Base-by-base conservation (phyloP, 306 rosid species). In the Vigna radiata region DNA sequence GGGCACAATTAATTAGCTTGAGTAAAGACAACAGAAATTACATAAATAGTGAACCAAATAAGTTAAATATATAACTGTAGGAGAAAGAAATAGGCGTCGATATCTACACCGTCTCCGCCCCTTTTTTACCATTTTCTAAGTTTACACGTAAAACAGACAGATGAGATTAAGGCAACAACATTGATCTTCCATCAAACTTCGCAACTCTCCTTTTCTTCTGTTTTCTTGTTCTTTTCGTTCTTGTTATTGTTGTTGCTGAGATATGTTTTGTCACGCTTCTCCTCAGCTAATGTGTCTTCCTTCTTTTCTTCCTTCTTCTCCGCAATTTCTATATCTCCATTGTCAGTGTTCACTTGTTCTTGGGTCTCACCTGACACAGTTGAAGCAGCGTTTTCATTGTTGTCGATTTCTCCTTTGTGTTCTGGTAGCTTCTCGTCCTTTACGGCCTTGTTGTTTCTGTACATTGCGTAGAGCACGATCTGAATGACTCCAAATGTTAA, bases 401-500 rank as follows among this genome's bases (percentile, higher is more conserved):
- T 77, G n/a, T 43, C 49, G 21, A 68, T 27, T 3, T 88, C 93
- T 2, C 74, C 81, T 82, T 90, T 88, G 39, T 88, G 91, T 79
- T 88, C 91, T 64, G 91, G 88, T 18, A 92, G 90, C 85, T 90
- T 89, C 80, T 90, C 60, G 4, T 83, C 87, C 19, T 82, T 62
- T 1, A 61, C 19, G 2, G 80, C 72, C 77, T 79, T 87, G 41
- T 72, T 64, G 9, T 92, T 92, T 80, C 87, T 85, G 82, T 87
- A 92, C 59, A 87, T 69, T 67, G 80, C 77, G n/a, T 90, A 92
- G 4, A 95, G 88, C 4, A 69, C 58, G 86, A 95, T 92, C 66
- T 95, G 99, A 80, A 85, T 72, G 4, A 78, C 54, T 52, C 99
- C 97, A 33, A 92, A 89, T 39, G 85, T 14, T 41, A 95, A 81